Evolutionary conservation across 78 protist genomes (phyloP).

Genomic region (Isochrysis galbana): DNA sequence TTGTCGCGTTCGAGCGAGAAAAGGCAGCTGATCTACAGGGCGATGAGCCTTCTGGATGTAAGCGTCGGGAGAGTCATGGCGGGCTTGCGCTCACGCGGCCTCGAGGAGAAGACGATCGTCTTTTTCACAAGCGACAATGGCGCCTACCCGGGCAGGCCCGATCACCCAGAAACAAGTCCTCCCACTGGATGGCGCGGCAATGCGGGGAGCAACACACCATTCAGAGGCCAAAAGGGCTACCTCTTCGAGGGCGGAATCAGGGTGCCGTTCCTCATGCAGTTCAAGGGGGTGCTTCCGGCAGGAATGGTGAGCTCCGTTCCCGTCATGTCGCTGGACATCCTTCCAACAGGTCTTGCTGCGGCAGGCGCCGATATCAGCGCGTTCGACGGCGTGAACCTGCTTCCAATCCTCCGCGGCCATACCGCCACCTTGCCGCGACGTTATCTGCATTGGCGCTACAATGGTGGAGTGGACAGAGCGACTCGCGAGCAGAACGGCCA

Average conservation of each 20-base stretch:
- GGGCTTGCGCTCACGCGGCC: neutral
- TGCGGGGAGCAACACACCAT: neutral
- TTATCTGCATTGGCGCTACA: too few relatives aligned
- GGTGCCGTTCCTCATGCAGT: neutral
- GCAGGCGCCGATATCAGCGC: neutral
- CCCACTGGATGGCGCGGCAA: too few relatives aligned
- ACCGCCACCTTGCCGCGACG: too few relatives aligned
- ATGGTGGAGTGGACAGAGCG: too few relatives aligned
- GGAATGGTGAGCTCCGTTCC: neutral
- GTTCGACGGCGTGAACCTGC: neutral
- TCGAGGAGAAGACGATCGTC: neutral
- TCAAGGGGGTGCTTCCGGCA: neutral
- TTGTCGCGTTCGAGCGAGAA: too few relatives aligned
- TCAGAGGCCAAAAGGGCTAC: neutral
- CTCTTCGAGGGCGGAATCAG: neutral
- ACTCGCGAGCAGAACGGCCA: too few relatives aligned
- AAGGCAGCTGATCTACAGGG: too few relatives aligned
- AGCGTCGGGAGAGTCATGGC: neutral
- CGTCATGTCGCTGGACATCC: neutral
- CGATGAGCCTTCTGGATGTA: neutral
- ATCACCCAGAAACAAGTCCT: too few relatives aligned
- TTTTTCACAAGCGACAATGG: neutral
- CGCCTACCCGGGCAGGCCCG: neutral
- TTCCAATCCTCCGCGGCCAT: neutral
- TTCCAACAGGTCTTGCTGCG: neutral